Evolutionary conservation across 352 stramenopile genomes (phyloP).

Genomic region (Globisporangium cederbergense): DNA sequence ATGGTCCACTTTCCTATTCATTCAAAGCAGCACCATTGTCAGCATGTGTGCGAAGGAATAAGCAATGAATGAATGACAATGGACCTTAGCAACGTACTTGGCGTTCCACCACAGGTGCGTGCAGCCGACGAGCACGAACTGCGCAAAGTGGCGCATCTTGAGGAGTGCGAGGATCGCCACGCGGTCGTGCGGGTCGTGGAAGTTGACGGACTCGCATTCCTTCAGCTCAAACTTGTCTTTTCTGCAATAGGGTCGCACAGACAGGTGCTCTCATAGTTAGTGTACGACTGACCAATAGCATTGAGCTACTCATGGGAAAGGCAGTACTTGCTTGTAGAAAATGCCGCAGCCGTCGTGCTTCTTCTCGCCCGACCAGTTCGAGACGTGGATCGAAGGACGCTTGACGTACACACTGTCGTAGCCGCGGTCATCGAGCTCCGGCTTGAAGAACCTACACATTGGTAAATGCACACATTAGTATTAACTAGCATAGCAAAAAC

Average conservation of each 20-base stretch:
- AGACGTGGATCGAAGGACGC: constrained; percentile 78
- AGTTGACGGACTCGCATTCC: constrained; percentile 85
- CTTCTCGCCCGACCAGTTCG: constrained; percentile 85
- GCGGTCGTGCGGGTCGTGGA: constrained; percentile 81
- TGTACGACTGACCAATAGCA: neutral
- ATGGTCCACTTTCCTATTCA: constrained; percentile 74
- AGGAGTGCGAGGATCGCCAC: constrained; percentile 83
- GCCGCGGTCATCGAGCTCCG: constrained; percentile 57
- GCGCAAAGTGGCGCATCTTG: constrained; percentile 78
- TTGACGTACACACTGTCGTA: constrained; percentile 88
- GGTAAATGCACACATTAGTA: neutral
- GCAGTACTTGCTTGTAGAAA: constrained; percentile 71
- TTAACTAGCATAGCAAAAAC: neutral
- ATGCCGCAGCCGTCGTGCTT: constrained; percentile 87
- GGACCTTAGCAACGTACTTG: constrained; percentile 39
- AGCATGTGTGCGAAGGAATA: neutral
- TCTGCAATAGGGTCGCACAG: constrained; percentile 19
- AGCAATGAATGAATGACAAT: neutral
- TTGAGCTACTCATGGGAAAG: neutral
- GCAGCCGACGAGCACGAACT: constrained; percentile 79
- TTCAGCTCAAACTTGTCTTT: constrained; percentile 86
- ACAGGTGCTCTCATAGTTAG: neutral
- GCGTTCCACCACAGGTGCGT: constrained; percentile 88
- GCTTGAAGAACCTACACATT: constrained; percentile 70
- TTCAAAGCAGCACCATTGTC: neutral